A percentile compares a stretch with the other conserved stretches of the same genome.
phyloP scores from a whole-genome alignment of 352 stramenopile species.

The Achlya hypogyna region DNA sequence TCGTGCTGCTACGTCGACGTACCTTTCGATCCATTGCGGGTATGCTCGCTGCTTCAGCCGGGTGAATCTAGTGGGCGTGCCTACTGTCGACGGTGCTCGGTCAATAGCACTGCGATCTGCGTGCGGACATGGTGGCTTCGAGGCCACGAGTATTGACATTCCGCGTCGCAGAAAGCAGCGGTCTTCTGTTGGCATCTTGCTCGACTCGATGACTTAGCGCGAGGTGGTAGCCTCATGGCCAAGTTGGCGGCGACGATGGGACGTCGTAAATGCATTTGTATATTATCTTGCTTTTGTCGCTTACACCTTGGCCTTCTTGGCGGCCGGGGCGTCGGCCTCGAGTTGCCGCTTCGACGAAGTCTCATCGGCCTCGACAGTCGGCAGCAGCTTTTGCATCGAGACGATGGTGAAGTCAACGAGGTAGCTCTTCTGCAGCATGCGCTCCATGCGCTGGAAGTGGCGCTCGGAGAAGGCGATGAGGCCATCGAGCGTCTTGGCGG shows the following conservation, averaged over 20 bases:
- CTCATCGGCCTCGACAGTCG: slow-evolving; percentile 5
- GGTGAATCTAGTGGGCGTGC: not conserved
- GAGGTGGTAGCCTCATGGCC: too few species aligned
- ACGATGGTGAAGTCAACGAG: slow-evolving; percentile 92
- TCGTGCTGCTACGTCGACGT: not conserved
- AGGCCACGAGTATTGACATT: too few species aligned
- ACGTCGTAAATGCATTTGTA: too few species aligned
- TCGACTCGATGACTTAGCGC: too few species aligned
- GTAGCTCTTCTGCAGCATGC: slow-evolving; percentile 94
- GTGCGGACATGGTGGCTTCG: too few species aligned
- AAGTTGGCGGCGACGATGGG: too few species aligned
- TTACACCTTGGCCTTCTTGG: slow-evolving; percentile 6
- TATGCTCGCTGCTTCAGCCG: slow-evolving; percentile 16
- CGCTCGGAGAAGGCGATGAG: slow-evolving; percentile 95
- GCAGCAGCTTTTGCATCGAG: slow-evolving; percentile 79
- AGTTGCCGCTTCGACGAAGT: not conserved
- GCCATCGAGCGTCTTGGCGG: slow-evolving; percentile 81
- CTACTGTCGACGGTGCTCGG: not conserved
- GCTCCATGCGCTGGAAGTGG: slow-evolving; percentile 95
- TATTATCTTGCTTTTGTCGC: too few species aligned
- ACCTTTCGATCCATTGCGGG: not conserved
- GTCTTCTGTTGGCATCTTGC: too few species aligned
- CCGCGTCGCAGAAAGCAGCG: too few species aligned
- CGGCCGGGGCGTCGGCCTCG: not conserved
- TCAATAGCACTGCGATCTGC: too few species aligned